Evolutionary conservation across 306 rosid genomes (phyloP).

Genomic region (Bauhinia variegata): DNA sequence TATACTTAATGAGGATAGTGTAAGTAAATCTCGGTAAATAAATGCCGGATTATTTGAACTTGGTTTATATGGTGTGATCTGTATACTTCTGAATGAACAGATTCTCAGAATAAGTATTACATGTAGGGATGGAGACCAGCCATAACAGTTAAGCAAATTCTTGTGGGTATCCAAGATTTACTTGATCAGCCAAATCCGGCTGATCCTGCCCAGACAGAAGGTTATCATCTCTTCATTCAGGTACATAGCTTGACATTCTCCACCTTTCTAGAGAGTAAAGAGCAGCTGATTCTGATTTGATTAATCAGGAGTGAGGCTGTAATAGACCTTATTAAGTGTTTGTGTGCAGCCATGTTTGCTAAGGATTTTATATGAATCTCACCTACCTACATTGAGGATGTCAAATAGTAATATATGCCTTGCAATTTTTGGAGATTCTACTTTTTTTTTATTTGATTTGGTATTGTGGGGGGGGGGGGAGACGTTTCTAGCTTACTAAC

Average conservation of each 20-base stretch:
- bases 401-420: too few species aligned
- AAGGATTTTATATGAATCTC: too few species aligned
- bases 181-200: constrained; percentile 95
- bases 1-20: constrained; percentile 95
- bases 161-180: constrained; percentile 92
- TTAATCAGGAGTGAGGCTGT: constrained; percentile 12
- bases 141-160: constrained; percentile 95
- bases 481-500: too few species aligned
- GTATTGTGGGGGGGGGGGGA: too few species aligned
- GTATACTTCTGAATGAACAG: neutral
- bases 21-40: constrained; percentile 47
- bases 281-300: neutral
- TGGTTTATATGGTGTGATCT: neutral
- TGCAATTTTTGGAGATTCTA: too few species aligned
- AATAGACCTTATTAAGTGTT: constrained; percentile 24
- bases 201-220: constrained; percentile 99
- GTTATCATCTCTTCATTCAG: constrained; percentile 97
- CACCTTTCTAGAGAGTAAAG: neutral
- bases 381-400: too few species aligned
- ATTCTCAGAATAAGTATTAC: constrained; percentile 10
- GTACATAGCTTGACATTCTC: constrained; percentile 45
- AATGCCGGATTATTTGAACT: neutral
- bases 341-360: neutral
- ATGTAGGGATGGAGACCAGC: constrained; percentile 98
- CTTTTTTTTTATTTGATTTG: too few species aligned